phyloP scores from a whole-genome alignment of 106 monocot genomes.

The Narthecium ossifragum region DNA sequence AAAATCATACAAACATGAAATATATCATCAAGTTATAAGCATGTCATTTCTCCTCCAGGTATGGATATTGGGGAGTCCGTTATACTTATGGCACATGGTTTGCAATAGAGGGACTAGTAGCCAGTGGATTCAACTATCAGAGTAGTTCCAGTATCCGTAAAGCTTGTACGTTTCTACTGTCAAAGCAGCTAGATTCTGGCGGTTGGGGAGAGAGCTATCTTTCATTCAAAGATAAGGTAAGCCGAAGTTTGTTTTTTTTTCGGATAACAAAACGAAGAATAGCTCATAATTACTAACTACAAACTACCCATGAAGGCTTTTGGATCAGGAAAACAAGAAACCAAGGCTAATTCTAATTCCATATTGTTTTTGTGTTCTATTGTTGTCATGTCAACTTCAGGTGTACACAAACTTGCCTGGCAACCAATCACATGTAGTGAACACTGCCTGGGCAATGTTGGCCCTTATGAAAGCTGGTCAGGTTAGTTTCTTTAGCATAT shows the following conservation, averaged over 20 bases:
- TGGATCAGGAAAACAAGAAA: too few species aligned
- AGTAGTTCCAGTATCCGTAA: slow-evolving; percentile 50
- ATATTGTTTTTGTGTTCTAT: too few species aligned
- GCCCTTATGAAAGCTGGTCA: slow-evolving; percentile 50
- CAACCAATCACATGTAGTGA: slow-evolving; percentile 42
- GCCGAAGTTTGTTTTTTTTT: too few species aligned
- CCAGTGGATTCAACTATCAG: slow-evolving; percentile 65
- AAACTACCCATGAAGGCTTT: too few species aligned
- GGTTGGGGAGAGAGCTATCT: slow-evolving; percentile 99
- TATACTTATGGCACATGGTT: slow-evolving; percentile 94
- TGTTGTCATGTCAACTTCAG: too few species aligned
- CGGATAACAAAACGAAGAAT: too few species aligned
- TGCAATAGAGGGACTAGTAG: slow-evolving; percentile 70
- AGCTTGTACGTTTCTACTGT: slow-evolving; percentile 85
- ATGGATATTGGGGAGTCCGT: slow-evolving; percentile 88
- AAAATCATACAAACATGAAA: too few species aligned
- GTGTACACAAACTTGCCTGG: slow-evolving; percentile 48
- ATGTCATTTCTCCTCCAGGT: slow-evolving; percentile 10
- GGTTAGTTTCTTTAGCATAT: too few species aligned
- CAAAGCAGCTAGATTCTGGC: slow-evolving; percentile 85
- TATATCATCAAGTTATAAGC: not conserved
- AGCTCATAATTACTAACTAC: too few species aligned
- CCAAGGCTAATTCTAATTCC: too few species aligned
- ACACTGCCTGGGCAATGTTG: slow-evolving; percentile 56
- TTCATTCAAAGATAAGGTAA: slow-evolving; percentile 65